Evolutionary conservation across 768 basidiomycete species (phyloP).

Genomic region (Tulasnella sp.): DNA sequence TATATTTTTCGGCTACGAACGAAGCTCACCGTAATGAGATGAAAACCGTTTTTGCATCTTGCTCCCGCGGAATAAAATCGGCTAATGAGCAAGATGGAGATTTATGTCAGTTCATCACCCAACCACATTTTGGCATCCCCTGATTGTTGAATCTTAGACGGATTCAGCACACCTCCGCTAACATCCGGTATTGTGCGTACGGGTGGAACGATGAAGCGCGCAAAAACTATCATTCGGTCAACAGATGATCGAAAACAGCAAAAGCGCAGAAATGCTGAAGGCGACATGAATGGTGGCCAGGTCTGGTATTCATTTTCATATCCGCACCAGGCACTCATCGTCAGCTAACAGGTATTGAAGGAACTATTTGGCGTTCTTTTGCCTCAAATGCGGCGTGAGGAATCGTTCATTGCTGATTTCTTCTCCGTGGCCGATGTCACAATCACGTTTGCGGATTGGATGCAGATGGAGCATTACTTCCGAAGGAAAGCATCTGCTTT

Average conservation of each 20-base stretch:
- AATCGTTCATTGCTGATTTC: conserved; percentile 82
- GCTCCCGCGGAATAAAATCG: conserved; percentile 43
- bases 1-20: conserved; percentile 80
- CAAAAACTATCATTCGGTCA: conserved; percentile 72
- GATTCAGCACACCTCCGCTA: conserved; percentile 20
- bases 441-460: conserved; percentile 90
- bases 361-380: conserved; percentile 64
- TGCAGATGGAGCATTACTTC: conserved; percentile 89
- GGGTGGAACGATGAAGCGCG: conserved; percentile 48
- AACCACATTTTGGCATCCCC: neutral
- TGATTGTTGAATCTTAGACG: conserved; percentile 8
- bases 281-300: conserved; percentile 57
- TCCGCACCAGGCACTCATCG: neutral
- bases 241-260: conserved; percentile 41
- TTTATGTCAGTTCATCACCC: neutral
- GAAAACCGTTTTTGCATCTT: conserved; percentile 50
- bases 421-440: conserved; percentile 80
- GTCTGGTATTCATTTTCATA: conserved; percentile 30
- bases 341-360: conserved; percentile 46
- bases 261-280: conserved; percentile 43
- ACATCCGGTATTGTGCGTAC: conserved; percentile 19
- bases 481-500: conserved; percentile 74
- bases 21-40: conserved; percentile 73
- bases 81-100: conserved; percentile 57
- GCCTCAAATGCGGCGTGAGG: conserved; percentile 65